These are phyloP conservation scores for Penicillium subrubescens DNA, from an alignment of 495 filamentous ascomycete species.

Conservation along the genomic window DNA sequence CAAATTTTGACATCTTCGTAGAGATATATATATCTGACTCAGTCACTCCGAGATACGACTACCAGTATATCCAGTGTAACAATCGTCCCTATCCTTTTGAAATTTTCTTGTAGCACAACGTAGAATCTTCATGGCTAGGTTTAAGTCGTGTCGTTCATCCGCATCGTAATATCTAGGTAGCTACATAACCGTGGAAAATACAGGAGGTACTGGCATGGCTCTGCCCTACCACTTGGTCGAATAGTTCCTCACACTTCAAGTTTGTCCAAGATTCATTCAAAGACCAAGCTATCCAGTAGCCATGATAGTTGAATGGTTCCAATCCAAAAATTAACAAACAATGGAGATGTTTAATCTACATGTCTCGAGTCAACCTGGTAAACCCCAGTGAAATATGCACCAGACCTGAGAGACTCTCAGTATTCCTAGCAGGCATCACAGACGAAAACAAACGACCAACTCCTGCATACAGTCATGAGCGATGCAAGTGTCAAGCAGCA, in stretches of 20 bases:
- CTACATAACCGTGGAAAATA: background rate
- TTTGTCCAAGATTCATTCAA: too few relatives aligned
- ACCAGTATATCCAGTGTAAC: too few relatives aligned
- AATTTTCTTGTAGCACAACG: too few relatives aligned
- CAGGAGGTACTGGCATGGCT: background rate
- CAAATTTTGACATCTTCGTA: too few relatives aligned
- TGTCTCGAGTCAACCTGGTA: background rate
- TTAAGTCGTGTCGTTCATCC: too few relatives aligned
- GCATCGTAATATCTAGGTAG: too few relatives aligned
- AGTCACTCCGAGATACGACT: too few relatives aligned
- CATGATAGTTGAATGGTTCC: too few relatives aligned
- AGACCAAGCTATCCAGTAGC: too few relatives aligned
- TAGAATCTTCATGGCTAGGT: background rate
- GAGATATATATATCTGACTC: background rate
- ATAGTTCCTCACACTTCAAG: background rate
- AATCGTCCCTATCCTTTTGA: too few relatives aligned
- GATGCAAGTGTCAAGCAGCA: background rate
- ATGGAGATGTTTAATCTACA: background rate
- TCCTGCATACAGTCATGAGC: background rate
- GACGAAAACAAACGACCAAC: background rate
- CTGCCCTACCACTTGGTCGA: background rate
- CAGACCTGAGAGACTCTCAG: background rate
- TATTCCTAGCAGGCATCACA: background rate
- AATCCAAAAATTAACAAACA: too few relatives aligned
- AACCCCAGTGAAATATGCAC: background rate